Conservation (phyloP, 2,329 filamentous ascomycete genomes). For the Hymenoscyphus occultus region DNA sequence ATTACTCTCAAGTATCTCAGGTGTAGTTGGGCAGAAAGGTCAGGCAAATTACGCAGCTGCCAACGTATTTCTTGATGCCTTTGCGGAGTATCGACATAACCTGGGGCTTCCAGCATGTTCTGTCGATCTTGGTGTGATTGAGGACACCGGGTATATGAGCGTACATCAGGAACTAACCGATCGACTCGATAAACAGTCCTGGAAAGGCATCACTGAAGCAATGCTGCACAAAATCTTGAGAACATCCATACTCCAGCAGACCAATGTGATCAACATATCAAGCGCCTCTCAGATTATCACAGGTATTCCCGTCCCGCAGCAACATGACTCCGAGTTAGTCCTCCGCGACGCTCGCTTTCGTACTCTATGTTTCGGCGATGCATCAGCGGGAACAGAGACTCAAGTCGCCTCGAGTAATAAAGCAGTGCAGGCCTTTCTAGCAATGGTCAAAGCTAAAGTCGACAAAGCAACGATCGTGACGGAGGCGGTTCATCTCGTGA, state of each 20-base stretch:
- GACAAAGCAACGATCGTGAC: neutral
- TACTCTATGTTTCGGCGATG: conserved; percentile 30
- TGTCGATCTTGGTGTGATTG: conserved; percentile 52
- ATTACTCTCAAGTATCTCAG: conserved; percentile 37
- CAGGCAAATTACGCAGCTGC: conserved; percentile 50
- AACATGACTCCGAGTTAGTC: too few relatives aligned
- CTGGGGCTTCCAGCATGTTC: conserved; percentile 44
- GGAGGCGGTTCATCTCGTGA: conserved; percentile 6
- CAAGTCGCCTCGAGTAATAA: neutral
- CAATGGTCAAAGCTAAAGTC: neutral
- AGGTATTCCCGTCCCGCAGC: too few relatives aligned
- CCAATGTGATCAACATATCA: too few relatives aligned
- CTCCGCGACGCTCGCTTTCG: too few relatives aligned
- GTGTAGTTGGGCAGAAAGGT: conserved; percentile 24
- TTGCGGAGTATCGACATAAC: conserved; percentile 40
- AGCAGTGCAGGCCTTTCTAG: neutral
- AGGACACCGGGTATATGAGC: conserved; percentile 37
- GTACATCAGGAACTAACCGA: conserved; percentile 6
- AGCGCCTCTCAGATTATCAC: too few relatives aligned
- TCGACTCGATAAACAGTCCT: conserved; percentile 23
- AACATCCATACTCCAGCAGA: too few relatives aligned
- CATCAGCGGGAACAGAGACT: neutral
- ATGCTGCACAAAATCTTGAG: conserved; percentile 33
- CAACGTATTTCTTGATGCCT: conserved; percentile 47
- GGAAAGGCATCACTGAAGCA: conserved; percentile 33